A percentile compares a stretch with the other conserved stretches of the same genome.
These are phyloP conservation scores for Amanita subjunquillea DNA, from an alignment of 768 basidiomycete genomes.

Conservation along the genomic window DNA sequence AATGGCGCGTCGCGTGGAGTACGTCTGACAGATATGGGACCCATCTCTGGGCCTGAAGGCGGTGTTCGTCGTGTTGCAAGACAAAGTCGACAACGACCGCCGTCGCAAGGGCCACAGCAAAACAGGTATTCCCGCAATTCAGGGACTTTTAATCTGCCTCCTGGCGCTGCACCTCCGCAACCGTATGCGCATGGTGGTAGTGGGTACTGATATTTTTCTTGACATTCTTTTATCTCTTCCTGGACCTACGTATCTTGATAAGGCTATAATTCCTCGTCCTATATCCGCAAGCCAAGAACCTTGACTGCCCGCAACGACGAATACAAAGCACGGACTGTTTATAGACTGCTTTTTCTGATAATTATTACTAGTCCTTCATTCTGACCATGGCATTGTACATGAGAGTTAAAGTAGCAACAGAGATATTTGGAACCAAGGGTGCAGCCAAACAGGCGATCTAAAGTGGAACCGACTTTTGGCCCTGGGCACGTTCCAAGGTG, in stretches of 20 bases:
- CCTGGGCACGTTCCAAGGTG: slow-evolving; percentile 1
- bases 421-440: slow-evolving; percentile 1
- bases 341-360: neutral
- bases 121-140: slow-evolving; percentile 67
- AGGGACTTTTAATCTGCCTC: slow-evolving; percentile 45
- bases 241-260: slow-evolving; percentile 1
- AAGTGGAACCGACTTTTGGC: neutral
- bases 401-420: neutral
- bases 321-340: neutral
- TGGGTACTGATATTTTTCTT: slow-evolving; percentile 2
- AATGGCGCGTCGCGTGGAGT: slow-evolving; percentile 45
- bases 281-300: neutral
- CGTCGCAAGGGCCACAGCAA: slow-evolving; percentile 48
- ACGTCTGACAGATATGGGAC: slow-evolving; percentile 73
- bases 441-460: neutral
- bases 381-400: neutral
- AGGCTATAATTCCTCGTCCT: neutral
- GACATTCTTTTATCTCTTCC: neutral
- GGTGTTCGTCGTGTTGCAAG: slow-evolving; percentile 75
- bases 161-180: slow-evolving; percentile 66
- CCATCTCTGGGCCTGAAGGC: slow-evolving; percentile 59
- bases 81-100: slow-evolving; percentile 35
- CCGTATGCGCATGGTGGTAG: slow-evolving; percentile 16
- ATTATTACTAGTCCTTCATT: neutral
- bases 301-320: neutral